These are phyloP conservation scores for Stephanodiscus minutulus DNA, from an alignment of 108 stramenopile genomes.

Conservation along the genomic window DNA sequence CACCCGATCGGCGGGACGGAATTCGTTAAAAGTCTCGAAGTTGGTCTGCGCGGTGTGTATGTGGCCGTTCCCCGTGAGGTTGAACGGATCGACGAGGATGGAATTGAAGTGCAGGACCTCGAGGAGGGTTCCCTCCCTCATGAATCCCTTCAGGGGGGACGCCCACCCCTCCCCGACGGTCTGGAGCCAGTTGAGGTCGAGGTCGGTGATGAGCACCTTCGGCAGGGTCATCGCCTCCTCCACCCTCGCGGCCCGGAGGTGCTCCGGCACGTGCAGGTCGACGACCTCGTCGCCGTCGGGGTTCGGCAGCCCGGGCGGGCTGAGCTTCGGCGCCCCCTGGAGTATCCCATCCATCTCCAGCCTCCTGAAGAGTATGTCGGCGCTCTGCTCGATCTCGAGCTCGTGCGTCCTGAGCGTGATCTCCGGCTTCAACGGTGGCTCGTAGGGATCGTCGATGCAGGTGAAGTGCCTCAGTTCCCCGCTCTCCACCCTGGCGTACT, in stretches of 20 bases:
- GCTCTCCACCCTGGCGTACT: slow-evolving; percentile 82
- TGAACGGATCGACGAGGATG: slow-evolving; percentile 95
- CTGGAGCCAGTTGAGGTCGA: slow-evolving; percentile 98
- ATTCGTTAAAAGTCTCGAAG: slow-evolving; percentile 74
- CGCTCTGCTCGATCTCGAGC: slow-evolving; percentile 91
- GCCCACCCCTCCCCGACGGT: slow-evolving; percentile 99
- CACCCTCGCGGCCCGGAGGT: slow-evolving; percentile 51
- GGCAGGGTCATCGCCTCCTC: slow-evolving; percentile 89
- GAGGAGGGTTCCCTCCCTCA: slow-evolving; percentile 96
- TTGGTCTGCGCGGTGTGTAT: slow-evolving; percentile 80
- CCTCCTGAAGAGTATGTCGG: slow-evolving; percentile 81
- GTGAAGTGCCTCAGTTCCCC: slow-evolving; percentile 98
- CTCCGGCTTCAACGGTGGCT: slow-evolving; percentile 90
- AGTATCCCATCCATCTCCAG: slow-evolving; percentile 92
- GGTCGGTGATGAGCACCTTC: slow-evolving; percentile 94
- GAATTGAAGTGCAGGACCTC: slow-evolving; percentile 97
- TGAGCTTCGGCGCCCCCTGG: slow-evolving; percentile 89
- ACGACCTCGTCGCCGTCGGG: slow-evolving; percentile 96
- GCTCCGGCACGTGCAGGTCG: slow-evolving; percentile 86
- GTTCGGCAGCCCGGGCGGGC: slow-evolving; percentile 90
- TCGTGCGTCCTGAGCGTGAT: slow-evolving; percentile 92
- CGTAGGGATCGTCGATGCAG: slow-evolving; percentile 98
- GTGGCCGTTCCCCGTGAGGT: slow-evolving; percentile 83
- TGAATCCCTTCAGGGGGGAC: slow-evolving; percentile 96
- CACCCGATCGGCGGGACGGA: slow-evolving; percentile 81